phyloP scores from a whole-genome alignment of 2,329 filamentous ascomycete genomes.

The Fusarium robinianum region DNA sequence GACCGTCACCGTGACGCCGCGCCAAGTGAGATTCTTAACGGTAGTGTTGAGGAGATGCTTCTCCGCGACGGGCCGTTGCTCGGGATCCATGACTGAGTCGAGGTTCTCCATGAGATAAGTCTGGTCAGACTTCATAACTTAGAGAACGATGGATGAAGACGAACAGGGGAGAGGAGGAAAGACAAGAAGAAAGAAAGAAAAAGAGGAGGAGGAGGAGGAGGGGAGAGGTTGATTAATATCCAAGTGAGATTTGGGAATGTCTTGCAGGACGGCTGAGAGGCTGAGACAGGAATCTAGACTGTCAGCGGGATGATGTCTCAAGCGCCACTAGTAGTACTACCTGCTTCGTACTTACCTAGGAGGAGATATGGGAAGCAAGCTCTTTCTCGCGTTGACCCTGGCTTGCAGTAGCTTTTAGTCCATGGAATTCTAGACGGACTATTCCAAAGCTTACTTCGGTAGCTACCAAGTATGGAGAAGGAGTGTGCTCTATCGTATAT shows the following conservation, averaged over 20 bases:
- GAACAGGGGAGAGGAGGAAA: neutral
- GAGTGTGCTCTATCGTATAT: too few species aligned
- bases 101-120: conserved; percentile 5
- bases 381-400: too few species aligned
- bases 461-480: too few species aligned
- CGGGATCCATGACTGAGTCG: conserved; percentile 29
- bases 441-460: too few species aligned
- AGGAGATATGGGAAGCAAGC: too few species aligned
- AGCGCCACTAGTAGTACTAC: too few species aligned
- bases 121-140: neutral
- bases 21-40: conserved; percentile 69
- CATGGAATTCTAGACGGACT: too few species aligned
- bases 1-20: conserved; percentile 69
- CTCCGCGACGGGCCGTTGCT: conserved; percentile 38
- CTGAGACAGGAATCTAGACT: conserved; percentile 1
- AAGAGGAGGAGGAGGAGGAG: neutral
- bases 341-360: too few species aligned
- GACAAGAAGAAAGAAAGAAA: neutral
- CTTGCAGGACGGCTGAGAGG: neutral
- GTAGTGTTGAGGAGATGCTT: conserved; percentile 65
- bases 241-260: neutral
- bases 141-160: too few species aligned
- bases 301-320: too few species aligned
- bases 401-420: too few species aligned
- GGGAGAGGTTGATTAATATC: neutral